These are phyloP conservation scores for Inosperma sp. DNA, from an alignment of 768 basidiomycete genomes.

Conservation along the genomic window DNA sequence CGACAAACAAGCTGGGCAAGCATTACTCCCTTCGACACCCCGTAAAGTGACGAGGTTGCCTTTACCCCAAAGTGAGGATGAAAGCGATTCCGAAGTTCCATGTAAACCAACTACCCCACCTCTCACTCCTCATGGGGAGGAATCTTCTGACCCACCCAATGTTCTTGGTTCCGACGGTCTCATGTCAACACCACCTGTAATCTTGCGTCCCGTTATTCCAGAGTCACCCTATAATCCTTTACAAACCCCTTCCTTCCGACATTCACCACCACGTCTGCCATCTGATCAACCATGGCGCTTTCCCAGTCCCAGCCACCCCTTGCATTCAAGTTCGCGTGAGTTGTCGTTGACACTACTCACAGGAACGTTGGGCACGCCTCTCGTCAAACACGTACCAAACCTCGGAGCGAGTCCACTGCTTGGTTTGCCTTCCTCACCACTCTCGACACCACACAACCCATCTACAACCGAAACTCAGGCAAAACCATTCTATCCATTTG, in stretches of 20 bases:
- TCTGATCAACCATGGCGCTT: constrained; percentile 82
- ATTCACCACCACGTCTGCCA: constrained; percentile 68
- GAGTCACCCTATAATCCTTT: constrained; percentile 75
- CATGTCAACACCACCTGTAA: constrained; percentile 27
- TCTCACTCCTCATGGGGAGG: constrained; percentile 31
- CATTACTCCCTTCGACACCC: constrained; percentile 17
- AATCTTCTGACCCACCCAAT: constrained; percentile 29
- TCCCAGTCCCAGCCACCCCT: constrained; percentile 72
- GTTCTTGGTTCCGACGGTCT: constrained; percentile 19
- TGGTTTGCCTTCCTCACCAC: constrained; percentile 33
- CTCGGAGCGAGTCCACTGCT: constrained; percentile 28
- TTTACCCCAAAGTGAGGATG: constrained; percentile 7
- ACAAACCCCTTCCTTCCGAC: constrained; percentile 70
- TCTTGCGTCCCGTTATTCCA: constrained; percentile 38
- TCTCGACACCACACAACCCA: constrained; percentile 19
- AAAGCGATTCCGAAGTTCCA: constrained; percentile 14
- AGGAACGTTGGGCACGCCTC: constrained; percentile 47
- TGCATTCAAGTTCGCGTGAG: constrained; percentile 61
- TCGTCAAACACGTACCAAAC: constrained; percentile 30
- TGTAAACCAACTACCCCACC: constrained; percentile 33
- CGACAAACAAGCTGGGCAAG: constrained; percentile 11
- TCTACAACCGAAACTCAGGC: constrained; percentile 19
- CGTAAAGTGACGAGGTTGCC: constrained; percentile 25
- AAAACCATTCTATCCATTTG: constrained; percentile 13
- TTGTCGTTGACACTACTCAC: constrained; percentile 62